These are phyloP conservation scores for Lentinus tigrinus DNA, from an alignment of 768 basidiomycete species.

Conservation along the genomic window DNA sequence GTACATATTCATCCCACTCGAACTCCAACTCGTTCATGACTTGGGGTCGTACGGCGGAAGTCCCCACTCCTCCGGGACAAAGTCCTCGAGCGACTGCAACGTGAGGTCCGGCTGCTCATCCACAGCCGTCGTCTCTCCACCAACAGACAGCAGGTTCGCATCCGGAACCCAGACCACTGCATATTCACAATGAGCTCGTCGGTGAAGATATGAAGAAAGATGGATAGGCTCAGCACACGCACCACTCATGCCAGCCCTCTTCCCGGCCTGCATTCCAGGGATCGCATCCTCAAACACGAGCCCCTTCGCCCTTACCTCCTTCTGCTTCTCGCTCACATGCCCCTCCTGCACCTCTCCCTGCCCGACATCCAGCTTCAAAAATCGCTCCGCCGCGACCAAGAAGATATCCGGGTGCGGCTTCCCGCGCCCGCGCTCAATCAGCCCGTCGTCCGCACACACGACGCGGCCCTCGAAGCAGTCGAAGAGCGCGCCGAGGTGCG, in stretches of 20 bases:
- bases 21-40: no score
- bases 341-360: conserved; percentile 34
- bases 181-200: background rate
- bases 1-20: no score
- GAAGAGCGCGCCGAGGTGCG: conserved; percentile 67
- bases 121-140: conserved; percentile 44
- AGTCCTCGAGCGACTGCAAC: conserved; percentile 63
- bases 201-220: background rate
- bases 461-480: conserved; percentile 62
- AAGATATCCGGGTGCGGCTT: conserved; percentile 87
- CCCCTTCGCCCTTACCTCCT: conserved; percentile 54
- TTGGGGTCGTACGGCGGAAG: conserved; percentile 59
- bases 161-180: conserved; percentile 88
- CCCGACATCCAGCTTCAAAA: conserved; percentile 59
- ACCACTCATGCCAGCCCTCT: conserved; percentile 87
- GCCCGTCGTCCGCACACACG: conserved; percentile 71
- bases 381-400: conserved; percentile 62
- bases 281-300: conserved; percentile 84
- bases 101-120: conserved; percentile 58
- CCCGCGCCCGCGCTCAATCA: conserved; percentile 44
- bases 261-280: conserved; percentile 76
- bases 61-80: conserved; percentile 82
- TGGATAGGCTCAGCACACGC: conserved; percentile 19
- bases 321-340: conserved; percentile 34
- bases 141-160: conserved; percentile 48